phyloP scores from a whole-genome alignment of 1,139 yeast species.

The Lodderomyces parapsilosis region DNA sequence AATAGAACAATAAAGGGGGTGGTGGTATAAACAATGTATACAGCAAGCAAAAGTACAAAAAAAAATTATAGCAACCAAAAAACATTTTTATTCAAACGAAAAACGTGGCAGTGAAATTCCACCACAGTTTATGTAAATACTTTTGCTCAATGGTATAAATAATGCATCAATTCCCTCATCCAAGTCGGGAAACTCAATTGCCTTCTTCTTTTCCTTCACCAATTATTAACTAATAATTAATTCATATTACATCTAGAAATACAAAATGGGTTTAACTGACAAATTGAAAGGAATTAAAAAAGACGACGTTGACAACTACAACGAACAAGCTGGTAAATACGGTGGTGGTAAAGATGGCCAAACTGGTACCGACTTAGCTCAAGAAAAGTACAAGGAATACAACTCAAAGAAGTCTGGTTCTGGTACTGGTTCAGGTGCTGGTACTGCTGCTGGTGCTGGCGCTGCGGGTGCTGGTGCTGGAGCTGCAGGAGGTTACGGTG shows the following conservation, averaged over 20 bases:
- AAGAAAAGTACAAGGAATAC: constrained; percentile 12
- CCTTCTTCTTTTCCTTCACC: neutral
- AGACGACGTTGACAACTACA: constrained; percentile 11
- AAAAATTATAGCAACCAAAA: neutral
- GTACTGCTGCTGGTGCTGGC: constrained; percentile 6
- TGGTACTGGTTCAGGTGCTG: constrained; percentile 6
- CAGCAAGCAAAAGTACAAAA: neutral
- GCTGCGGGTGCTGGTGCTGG: constrained; percentile 7
- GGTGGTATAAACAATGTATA: neutral
- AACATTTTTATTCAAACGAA: neutral
- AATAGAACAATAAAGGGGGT: neutral
- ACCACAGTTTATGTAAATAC: neutral
- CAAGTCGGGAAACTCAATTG: too few relatives aligned
- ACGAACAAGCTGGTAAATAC: constrained; percentile 13
- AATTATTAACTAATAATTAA: neutral
- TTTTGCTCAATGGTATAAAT: neutral
- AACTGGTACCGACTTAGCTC: constrained; percentile 14
- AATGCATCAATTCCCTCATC: constrained; percentile 1
- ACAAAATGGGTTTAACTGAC: constrained; percentile 14
- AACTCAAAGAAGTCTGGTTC: constrained; percentile 6
- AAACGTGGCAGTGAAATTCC: constrained; percentile 1
- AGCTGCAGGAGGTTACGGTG: constrained; percentile 9
- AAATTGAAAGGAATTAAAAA: constrained; percentile 13
- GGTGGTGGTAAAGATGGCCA: constrained; percentile 14
- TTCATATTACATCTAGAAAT: neutral